These are phyloP conservation scores for Corynespora cassiicola DNA, from an alignment of 2,329 filamentous ascomycete species.

Conservation along the genomic window DNA sequence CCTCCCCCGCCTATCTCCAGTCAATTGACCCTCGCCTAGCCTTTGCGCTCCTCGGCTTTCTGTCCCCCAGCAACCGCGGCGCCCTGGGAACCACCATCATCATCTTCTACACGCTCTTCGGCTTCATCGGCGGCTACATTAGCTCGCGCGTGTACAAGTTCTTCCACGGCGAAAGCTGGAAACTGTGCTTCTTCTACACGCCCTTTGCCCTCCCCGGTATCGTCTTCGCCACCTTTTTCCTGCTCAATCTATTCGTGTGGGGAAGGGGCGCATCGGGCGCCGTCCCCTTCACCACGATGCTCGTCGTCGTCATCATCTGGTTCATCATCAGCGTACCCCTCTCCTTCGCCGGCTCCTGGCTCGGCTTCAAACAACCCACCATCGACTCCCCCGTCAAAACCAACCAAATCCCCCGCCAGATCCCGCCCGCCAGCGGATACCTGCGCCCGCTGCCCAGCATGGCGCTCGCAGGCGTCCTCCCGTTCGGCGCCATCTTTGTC, in stretches of 20 bases:
- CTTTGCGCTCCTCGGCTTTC: slow-evolving; percentile 91
- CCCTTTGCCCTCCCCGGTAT: slow-evolving; percentile 84
- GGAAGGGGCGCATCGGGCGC: slow-evolving; percentile 89
- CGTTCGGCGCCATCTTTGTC: slow-evolving; percentile 96
- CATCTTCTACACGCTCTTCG: slow-evolving; percentile 89
- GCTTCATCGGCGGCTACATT: slow-evolving; percentile 89
- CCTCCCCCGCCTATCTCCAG: not conserved
- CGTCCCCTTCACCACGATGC: slow-evolving; percentile 96
- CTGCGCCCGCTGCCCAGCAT: slow-evolving; percentile 88
- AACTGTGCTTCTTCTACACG: slow-evolving; percentile 87
- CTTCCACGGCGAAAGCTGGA: slow-evolving; percentile 92
- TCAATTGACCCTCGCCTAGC: slow-evolving; percentile 42
- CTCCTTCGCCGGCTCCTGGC: slow-evolving; percentile 87
- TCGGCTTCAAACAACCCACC: slow-evolving; percentile 77
- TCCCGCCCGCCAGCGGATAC: slow-evolving; percentile 83
- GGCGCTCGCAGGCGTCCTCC: slow-evolving; percentile 88
- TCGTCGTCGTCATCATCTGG: slow-evolving; percentile 92
- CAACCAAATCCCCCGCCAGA: slow-evolving; percentile 97
- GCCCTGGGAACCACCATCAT: slow-evolving; percentile 93
- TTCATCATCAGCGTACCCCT: slow-evolving; percentile 95
- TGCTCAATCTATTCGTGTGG: slow-evolving; percentile 96
- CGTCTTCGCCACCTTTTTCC: slow-evolving; percentile 88
- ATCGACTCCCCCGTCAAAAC: slow-evolving; percentile 86
- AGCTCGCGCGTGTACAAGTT: slow-evolving; percentile 94
- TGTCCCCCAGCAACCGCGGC: slow-evolving; percentile 94